These are phyloP conservation scores for Beauveria sp. DNA, from an alignment of 2,329 filamentous ascomycete species.

Conservation along the genomic window DNA sequence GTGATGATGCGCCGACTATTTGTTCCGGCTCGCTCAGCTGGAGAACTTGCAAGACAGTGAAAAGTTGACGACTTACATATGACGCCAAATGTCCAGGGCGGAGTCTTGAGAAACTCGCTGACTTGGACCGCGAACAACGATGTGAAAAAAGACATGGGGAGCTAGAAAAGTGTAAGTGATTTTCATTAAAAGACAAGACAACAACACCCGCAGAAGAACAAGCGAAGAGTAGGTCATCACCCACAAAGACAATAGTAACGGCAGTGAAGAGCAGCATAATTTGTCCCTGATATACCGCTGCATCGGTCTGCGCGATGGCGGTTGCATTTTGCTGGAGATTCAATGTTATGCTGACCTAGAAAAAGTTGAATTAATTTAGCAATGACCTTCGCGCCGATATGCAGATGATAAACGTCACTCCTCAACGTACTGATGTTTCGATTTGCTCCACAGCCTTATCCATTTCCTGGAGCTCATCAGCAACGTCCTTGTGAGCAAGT, in stretches of 20 bases:
- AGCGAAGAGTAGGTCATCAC: neutral
- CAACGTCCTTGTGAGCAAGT: neutral
- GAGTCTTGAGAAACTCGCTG: constrained; percentile 12
- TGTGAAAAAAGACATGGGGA: neutral
- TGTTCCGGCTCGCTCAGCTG: neutral
- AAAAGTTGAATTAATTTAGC: too few relatives aligned
- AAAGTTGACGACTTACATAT: constrained; percentile 6
- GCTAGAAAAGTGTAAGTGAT: neutral
- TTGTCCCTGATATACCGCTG: constrained; percentile 12
- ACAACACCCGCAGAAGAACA: neutral
- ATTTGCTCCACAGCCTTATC: constrained; percentile 14
- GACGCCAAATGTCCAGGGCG: constrained; percentile 12
- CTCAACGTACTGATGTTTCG: constrained; percentile 12
- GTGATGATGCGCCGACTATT: neutral
- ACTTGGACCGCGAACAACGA: constrained; percentile 16
- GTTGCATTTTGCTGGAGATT: constrained; percentile 14
- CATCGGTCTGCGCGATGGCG: constrained; percentile 12
- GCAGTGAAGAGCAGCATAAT: constrained; percentile 16
- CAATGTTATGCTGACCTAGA: neutral
- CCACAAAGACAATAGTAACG: constrained; percentile 16
- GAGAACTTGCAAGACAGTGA: neutral
- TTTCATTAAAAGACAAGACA: neutral
- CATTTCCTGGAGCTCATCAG: constrained; percentile 15
- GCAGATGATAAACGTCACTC: too few relatives aligned
- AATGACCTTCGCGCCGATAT: too few relatives aligned